A percentile compares a stretch with the other conserved stretches of the same genome.
Evolutionary conservation across 345 rosid genomes (phyloP).

Genomic region (Boechera retrofracta): DNA sequence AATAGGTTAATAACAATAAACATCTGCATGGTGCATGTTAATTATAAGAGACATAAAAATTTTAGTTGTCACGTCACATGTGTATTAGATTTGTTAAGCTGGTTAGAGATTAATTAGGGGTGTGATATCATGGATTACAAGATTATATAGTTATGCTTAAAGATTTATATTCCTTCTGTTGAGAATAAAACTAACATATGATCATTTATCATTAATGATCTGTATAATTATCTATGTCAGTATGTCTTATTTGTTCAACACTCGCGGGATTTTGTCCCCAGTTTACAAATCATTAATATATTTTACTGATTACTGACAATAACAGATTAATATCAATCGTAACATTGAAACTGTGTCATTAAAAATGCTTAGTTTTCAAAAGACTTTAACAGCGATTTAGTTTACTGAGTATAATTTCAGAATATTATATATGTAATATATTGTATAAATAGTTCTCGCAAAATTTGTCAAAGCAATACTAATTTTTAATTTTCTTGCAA

Average conservation of each 20-base stretch:
- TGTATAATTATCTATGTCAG: neutral
- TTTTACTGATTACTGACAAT: neutral
- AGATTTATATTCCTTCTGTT: neutral
- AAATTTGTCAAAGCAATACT: neutral
- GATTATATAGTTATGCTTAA: neutral
- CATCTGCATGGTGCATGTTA: neutral
- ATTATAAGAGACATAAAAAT: neutral
- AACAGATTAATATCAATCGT: neutral
- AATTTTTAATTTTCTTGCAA: neutral
- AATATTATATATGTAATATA: too few species aligned
- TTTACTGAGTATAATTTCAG: too few species aligned
- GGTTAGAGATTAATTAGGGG: neutral
- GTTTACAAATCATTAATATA: neutral
- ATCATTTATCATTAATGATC: neutral
- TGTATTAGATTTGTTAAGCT: constrained; percentile 9
- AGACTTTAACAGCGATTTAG: too few species aligned
- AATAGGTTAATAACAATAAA: neutral
- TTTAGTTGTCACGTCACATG: constrained; percentile 26
- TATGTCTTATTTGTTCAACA: neutral
- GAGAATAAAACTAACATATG: neutral
- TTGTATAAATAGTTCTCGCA: neutral
- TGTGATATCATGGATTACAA: neutral
- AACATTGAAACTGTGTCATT: neutral
- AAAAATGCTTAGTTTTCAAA: neutral
- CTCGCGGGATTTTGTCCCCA: neutral